phyloP scores from a whole-genome alignment of 768 basidiomycete species.

The Russula earlei region DNA sequence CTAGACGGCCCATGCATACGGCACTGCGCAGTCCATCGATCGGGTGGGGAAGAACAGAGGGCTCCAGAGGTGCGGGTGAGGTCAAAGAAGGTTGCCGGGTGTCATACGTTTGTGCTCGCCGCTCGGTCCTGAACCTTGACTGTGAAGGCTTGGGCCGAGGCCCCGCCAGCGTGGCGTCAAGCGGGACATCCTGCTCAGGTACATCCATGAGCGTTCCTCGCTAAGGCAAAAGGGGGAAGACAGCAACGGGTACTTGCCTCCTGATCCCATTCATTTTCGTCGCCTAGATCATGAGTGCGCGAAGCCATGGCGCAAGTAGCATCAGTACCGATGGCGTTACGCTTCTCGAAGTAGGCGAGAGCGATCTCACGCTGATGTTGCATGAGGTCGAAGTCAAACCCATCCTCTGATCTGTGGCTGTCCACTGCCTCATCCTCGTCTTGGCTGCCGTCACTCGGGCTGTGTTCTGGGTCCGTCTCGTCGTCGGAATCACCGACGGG shows the following conservation, averaged over 20 bases:
- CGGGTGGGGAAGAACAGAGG: constrained; percentile 26
- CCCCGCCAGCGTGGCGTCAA: constrained; percentile 34
- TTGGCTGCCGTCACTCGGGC: constrained; percentile 15
- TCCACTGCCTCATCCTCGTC: constrained; percentile 23
- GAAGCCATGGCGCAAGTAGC: constrained; percentile 43
- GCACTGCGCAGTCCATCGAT: constrained; percentile 22
- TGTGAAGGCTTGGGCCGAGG: constrained; percentile 39
- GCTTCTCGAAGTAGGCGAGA: constrained; percentile 58
- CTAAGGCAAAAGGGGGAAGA: neutral
- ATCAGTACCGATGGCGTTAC: constrained; percentile 44
- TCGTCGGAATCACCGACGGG: constrained; percentile 53
- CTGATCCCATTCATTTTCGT: constrained; percentile 35
- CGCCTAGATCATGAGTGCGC: constrained; percentile 31
- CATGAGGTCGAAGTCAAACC: constrained; percentile 50
- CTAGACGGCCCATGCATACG: constrained; percentile 26
- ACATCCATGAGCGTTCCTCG: neutral
- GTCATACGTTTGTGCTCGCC: constrained; percentile 19
- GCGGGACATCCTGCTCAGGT: constrained; percentile 32
- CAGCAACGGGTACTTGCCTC: constrained; percentile 28
- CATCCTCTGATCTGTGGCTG: constrained; percentile 40
- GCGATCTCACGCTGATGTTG: constrained; percentile 69
- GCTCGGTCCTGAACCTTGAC: constrained; percentile 59
- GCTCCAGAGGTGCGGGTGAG: constrained; percentile 26
- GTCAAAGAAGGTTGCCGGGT: constrained; percentile 12
- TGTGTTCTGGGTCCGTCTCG: constrained; percentile 36